Conservation (phyloP, 1,284 basidiomycete genomes). For the Quambalaria eucalypti region DNA sequence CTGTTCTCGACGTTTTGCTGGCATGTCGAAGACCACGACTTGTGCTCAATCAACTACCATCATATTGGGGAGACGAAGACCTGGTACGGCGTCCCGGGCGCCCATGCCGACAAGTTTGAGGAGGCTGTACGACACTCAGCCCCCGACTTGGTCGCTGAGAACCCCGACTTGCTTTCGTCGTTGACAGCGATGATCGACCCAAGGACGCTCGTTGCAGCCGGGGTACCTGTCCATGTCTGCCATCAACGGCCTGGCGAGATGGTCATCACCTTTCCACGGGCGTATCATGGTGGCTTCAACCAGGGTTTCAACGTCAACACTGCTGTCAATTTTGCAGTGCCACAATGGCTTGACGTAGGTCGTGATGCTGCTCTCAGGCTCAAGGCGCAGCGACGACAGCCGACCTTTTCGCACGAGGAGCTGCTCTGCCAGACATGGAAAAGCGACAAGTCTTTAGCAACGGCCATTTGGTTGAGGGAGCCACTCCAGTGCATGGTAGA, state of each 20-base stretch:
- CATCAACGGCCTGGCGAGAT: slow-evolving; percentile 97
- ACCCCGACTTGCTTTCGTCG: slow-evolving; percentile 93
- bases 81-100: slow-evolving; percentile 96
- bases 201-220: slow-evolving; percentile 70
- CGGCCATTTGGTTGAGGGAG: slow-evolving; percentile 64
- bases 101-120: slow-evolving; percentile 90
- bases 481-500: slow-evolving; percentile 77
- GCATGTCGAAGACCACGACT: slow-evolving; percentile 99
- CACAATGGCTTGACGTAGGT: slow-evolving; percentile 84
- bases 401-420: slow-evolving; percentile 97
- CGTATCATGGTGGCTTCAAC: slow-evolving; percentile 97
- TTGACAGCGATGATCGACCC: slow-evolving; percentile 98
- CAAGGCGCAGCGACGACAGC: slow-evolving; percentile 76
- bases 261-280: slow-evolving; percentile 87
- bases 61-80: slow-evolving; percentile 99
- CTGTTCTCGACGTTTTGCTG: slow-evolving; percentile 98
- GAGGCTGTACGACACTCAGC: slow-evolving; percentile 88
- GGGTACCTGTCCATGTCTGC: slow-evolving; percentile 86
- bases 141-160: slow-evolving; percentile 95
- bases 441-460: slow-evolving; percentile 84
- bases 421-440: slow-evolving; percentile 88
- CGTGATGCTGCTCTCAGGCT: slow-evolving; percentile 76
- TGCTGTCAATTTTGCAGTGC: slow-evolving; percentile 96
- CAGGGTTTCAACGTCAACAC: slow-evolving; percentile 98
- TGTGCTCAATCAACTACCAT: slow-evolving; percentile 63